Base-by-base conservation (phyloP, 495 filamentous ascomycete genomes). In the Penicilliopsis zonata region DNA sequence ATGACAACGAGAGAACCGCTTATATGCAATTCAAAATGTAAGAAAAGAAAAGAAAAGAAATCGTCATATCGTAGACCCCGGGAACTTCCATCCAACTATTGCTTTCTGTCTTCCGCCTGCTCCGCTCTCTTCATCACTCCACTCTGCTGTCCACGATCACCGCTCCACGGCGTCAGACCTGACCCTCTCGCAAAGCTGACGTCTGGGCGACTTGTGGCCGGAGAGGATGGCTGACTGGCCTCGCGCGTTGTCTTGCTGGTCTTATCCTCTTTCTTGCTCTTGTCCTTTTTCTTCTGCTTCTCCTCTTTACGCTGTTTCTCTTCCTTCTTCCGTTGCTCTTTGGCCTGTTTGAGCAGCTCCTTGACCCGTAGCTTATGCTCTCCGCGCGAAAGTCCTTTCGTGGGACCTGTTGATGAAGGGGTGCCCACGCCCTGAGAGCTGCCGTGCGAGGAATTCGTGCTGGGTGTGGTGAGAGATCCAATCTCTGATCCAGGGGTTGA, bases 381-480 rank as follows among this genome's bases (percentile, higher is more conserved):
- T 4, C 36, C 42, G n/a, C n/a, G n/a, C n/a, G n/a, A n/a, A n/a
- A n/a, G n/a, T n/a, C n/a, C n/a, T n/a, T n/a, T n/a, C n/a, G n/a
- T n/a, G n/a, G n/a, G n/a, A n/a, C n/a, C n/a, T n/a, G n/a, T n/a
- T n/a, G n/a, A n/a, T n/a, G n/a, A n/a, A n/a, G n/a, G n/a, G 25
- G 25, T 12, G 14, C 5, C 14, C 5, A 12, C 25, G 0, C 29
- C 13, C 34, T 33, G 31, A 1, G 38, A 42, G 17, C 23, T 15
- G 20, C 28, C 20, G 12, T 42, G 40, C 9, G 41, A 42, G 6
- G 48, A 51, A 5, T 26, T 40, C 10, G 48, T 42, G 18, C 43
- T 49, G 10, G 42, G 40, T 1, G 50, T 41, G 27, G 41, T 37
- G 1, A 47, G 35, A 5, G 44, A 45, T 31, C 50, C 44, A 17